Evolutionary conservation across 2,329 filamentous ascomycete genomes (phyloP).

Genomic region (Penicillium nordicum): DNA sequence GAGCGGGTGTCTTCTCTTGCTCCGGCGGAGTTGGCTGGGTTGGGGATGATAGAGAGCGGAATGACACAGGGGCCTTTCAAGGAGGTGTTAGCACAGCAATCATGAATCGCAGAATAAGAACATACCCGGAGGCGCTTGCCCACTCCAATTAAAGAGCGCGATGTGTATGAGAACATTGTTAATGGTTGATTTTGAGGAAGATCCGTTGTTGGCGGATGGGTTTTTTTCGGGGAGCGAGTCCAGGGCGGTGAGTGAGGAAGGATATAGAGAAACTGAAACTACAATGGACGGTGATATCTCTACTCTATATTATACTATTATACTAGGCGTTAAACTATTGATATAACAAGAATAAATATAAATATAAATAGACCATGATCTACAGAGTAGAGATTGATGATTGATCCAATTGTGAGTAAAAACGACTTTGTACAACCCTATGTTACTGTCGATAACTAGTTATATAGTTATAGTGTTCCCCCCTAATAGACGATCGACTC

Average conservation of each 20-base stretch:
- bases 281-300: neutral
- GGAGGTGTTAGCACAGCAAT: neutral
- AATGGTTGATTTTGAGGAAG: slow-evolving; percentile 6
- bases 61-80: slow-evolving; percentile 15
- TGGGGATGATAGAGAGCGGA: slow-evolving; percentile 22
- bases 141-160: slow-evolving; percentile 22
- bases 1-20: slow-evolving; percentile 8
- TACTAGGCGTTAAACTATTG: neutral
- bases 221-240: slow-evolving; percentile 21
- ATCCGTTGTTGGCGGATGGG: slow-evolving; percentile 14
- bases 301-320: neutral
- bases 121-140: slow-evolving; percentile 24
- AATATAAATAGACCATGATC: neutral
- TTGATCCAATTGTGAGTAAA: too few relatives aligned
- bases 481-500: neutral
- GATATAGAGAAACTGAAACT: neutral
- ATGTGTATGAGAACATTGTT: slow-evolving; percentile 25
- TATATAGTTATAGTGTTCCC: neutral
- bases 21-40: slow-evolving; percentile 17
- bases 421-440: neutral
- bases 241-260: slow-evolving; percentile 5
- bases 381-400: neutral
- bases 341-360: neutral
- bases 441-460: neutral
- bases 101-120: neutral